Conservation (phyloP, 176 grass and related monocot species). For the Oryza officinalis region DNA sequence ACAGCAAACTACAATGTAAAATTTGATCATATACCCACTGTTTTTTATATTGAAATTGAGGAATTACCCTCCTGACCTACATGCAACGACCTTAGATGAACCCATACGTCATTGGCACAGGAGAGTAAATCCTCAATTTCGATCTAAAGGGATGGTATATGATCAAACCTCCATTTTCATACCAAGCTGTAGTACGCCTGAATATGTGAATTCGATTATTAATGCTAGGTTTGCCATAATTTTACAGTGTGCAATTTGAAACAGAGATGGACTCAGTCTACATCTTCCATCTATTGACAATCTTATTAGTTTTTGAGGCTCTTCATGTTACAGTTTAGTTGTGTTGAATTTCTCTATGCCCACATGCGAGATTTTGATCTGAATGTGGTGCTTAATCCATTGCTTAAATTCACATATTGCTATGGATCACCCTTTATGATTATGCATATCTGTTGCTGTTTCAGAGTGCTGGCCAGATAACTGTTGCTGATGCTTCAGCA, state of each 20-base stretch:
- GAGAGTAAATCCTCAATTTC: neutral
- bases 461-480: slow-evolving; percentile 53
- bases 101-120: neutral
- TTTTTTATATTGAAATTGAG: neutral
- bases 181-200: neutral
- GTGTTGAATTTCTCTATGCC: neutral
- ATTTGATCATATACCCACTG: neutral
- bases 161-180: neutral
- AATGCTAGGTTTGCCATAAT: neutral
- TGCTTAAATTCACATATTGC: neutral
- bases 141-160: neutral
- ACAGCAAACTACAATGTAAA: neutral
- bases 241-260: neutral
- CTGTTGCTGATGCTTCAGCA: slow-evolving; percentile 32
- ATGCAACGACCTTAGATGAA: neutral
- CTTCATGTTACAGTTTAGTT: neutral
- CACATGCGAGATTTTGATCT: neutral
- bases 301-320: neutral
- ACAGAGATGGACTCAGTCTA: neutral
- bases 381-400: neutral
- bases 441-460: slow-evolving; percentile 22
- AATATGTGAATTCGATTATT: neutral
- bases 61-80: neutral
- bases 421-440: neutral
- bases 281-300: neutral